phyloP scores from a whole-genome alignment of 805 yeast genomes.

The Starmera quercuum region DNA sequence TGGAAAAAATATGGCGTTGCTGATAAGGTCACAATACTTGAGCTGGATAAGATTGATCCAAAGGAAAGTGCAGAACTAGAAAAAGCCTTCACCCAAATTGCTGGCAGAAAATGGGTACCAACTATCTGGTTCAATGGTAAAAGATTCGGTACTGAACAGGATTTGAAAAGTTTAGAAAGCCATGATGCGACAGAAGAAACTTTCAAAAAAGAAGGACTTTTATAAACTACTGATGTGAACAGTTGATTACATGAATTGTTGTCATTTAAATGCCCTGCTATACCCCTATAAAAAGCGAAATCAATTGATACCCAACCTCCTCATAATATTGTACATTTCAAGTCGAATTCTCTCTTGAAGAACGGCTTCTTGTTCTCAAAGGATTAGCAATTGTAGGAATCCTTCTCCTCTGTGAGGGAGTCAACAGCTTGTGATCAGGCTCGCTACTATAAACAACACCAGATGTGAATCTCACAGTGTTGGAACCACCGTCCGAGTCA shows the following conservation, averaged over 20 bases:
- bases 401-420: conserved; percentile 20
- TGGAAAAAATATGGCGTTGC: conserved; percentile 46
- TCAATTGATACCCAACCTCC: too few relatives aligned
- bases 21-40: conserved; percentile 46
- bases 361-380: conserved; percentile 19
- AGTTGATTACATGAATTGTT: not conserved
- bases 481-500: not conserved
- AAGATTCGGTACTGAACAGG: conserved; percentile 50
- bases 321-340: too few relatives aligned
- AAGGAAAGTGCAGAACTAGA: conserved; percentile 46
- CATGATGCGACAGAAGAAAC: conserved; percentile 15
- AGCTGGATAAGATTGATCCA: conserved; percentile 47
- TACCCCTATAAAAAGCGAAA: not conserved
- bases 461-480: not conserved
- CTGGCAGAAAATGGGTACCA: conserved; percentile 65
- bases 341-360: conserved; percentile 17
- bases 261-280: not conserved
- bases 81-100: conserved; percentile 44
- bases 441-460: not conserved
- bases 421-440: conserved; percentile 4
- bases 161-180: conserved; percentile 26
- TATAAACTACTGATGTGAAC: conserved; percentile 2
- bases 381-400: conserved; percentile 19
- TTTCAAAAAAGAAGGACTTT: conserved; percentile 15
- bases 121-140: conserved; percentile 55